Base-by-base conservation (phyloP, 208 protist species). In the Acanthamoeba rhysodes region DNA sequence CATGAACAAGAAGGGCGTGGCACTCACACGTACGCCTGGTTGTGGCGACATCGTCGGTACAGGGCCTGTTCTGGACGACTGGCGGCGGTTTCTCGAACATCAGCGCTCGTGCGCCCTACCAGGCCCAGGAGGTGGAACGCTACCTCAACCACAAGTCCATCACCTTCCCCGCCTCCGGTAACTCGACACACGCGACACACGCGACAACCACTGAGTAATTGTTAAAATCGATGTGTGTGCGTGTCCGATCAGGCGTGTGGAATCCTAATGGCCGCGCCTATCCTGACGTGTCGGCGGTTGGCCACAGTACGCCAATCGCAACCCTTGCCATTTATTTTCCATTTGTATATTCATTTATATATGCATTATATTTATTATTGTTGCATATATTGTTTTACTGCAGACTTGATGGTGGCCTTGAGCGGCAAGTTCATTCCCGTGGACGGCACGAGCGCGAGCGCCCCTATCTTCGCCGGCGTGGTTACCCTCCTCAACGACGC, bases 251-350 rank as follows among this genome's bases (percentile, higher is more conserved):
- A 78, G 59, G 59, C 22, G 62, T 87, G 18, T 96, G 50, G 27
- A 97, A 96, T 48, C 34, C 41, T 2, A 50, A 72, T 4, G 95
- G 95, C 85, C 76, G 97, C 50, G 96, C 64, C 20, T 97, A 94
- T 50, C 96, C 96, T n/a, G 96, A 97, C 90, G 57, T 97, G 18
- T 34, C 94, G 45, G 85, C 78, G 34, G 62, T 95, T n/a, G 88
- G 53, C 2, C 66, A 93, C 41, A 93, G 70, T 78, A 78, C 55
- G 55, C 14, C 4, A n/a, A n/a, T n/a, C n/a, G n/a, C n/a, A n/a
- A n/a, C n/a, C n/a, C 12, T 5, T 57, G 2, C 53, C 2, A 18
- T 9, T 57, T 57, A 2, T 9, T 57, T 9, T 2, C 16, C 53
- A 2, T 1, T 57, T 9, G 16, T 2, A 18, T 57, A 9, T 9